Conservation (phyloP, 805 yeast genomes). For the Metschnikowia shivogae region DNA sequence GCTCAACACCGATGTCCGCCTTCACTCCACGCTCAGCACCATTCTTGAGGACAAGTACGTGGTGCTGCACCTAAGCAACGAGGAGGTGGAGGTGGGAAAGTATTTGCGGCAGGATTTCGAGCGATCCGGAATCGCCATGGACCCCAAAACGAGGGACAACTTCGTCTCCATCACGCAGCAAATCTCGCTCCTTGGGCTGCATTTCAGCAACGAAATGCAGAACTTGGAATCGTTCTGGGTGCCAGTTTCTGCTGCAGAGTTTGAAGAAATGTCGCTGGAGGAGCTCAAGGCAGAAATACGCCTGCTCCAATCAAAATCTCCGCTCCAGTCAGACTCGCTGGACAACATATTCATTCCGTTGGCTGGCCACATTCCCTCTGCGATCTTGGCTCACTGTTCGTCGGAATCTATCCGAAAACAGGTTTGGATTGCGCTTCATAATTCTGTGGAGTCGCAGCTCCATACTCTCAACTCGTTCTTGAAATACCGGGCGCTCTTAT, state of each 20-base stretch:
- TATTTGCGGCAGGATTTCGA: constrained; percentile 80
- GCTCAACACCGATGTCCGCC: constrained; percentile 74
- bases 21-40: constrained; percentile 56
- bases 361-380: constrained; percentile 60
- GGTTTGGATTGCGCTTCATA: constrained; percentile 73
- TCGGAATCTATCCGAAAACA: constrained; percentile 54
- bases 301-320: constrained; percentile 24
- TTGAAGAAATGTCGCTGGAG: constrained; percentile 22
- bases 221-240: constrained; percentile 34
- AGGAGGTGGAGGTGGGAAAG: constrained; percentile 79
- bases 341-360: constrained; percentile 25
- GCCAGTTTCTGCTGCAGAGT: constrained; percentile 29
- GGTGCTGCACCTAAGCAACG: constrained; percentile 47
- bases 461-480: constrained; percentile 54
- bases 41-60: constrained; percentile 38
- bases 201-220: constrained; percentile 54
- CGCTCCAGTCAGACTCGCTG: constrained; percentile 4
- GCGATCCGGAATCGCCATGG: constrained; percentile 84
- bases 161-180: constrained; percentile 78
- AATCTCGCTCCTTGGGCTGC: constrained; percentile 77
- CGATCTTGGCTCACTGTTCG: constrained; percentile 56
- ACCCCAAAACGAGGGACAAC: constrained; percentile 54
- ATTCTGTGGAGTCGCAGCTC: constrained; percentile 61
- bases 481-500: constrained; percentile 62
- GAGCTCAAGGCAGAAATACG: constrained; percentile 24